These are phyloP conservation scores for Aspergillus brasiliensis DNA, from an alignment of 2,329 filamentous ascomycete species.

Conservation along the genomic window DNA sequence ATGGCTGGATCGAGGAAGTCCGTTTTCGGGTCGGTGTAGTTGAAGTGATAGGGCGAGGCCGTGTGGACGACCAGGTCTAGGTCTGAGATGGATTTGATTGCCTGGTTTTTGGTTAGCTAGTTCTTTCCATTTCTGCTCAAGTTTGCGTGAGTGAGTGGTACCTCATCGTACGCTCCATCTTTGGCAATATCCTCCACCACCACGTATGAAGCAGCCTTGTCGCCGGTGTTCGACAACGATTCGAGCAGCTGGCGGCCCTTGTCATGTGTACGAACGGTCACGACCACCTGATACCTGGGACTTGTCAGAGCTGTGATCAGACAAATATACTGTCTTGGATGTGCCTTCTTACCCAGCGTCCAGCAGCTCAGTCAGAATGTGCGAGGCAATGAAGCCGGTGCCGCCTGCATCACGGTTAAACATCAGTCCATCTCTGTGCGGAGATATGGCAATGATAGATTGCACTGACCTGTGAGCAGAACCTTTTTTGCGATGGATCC, in stretches of 20 bases:
- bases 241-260: not conserved
- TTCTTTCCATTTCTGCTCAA: too few relatives aligned
- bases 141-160: not conserved
- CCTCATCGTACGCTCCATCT: not conserved
- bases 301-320: too few relatives aligned
- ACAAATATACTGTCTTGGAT: too few relatives aligned
- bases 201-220: not conserved
- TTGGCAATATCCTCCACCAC: not conserved
- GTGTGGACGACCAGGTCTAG: not conserved
- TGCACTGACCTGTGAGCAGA: too few relatives aligned
- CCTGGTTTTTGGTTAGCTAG: not conserved
- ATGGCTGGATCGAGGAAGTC: slow-evolving; percentile 9
- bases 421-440: too few relatives aligned
- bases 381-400: not conserved
- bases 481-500: too few relatives aligned
- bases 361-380: not conserved
- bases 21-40: not conserved
- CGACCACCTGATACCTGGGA: not conserved
- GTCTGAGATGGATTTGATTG: not conserved
- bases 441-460: too few relatives aligned
- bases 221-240: not conserved
- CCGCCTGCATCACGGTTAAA: not conserved
- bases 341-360: not conserved
- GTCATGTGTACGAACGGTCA: not conserved
- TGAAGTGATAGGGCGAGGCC: not conserved